A percentile compares a stretch with the other conserved stretches of the same genome.
These are phyloP conservation scores for Hypoxylon sp. DNA, from an alignment of 2,329 filamentous ascomycete genomes.

Conservation along the genomic window DNA sequence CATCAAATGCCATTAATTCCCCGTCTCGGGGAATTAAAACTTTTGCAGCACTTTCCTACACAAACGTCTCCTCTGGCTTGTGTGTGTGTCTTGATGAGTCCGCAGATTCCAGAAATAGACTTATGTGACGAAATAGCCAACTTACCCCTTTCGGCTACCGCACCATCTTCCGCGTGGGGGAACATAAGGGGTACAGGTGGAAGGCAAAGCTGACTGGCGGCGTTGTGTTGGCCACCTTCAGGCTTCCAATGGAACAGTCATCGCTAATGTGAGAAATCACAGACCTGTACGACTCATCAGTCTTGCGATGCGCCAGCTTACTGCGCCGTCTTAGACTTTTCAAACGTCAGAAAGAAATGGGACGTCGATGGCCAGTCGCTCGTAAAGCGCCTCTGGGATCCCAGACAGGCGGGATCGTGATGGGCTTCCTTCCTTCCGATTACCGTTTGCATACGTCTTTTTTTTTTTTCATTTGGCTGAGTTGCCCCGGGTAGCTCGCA, in stretches of 20 bases:
- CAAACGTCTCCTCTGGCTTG: slow-evolving; percentile 6
- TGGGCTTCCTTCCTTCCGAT: slow-evolving; percentile 22
- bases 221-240: slow-evolving; percentile 16
- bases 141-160: slow-evolving; percentile 39
- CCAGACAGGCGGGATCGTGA: slow-evolving; percentile 14
- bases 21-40: slow-evolving; percentile 19
- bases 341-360: slow-evolving; percentile 21
- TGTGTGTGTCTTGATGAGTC: slow-evolving; percentile 25
- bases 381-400: slow-evolving; percentile 14
- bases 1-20: slow-evolving; percentile 33
- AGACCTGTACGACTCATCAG: slow-evolving; percentile 24
- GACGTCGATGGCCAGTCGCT: slow-evolving; percentile 18
- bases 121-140: slow-evolving; percentile 27
- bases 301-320: slow-evolving; percentile 19
- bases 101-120: slow-evolving; percentile 40
- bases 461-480: slow-evolving; percentile 20
- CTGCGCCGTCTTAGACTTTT: slow-evolving; percentile 28
- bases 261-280: slow-evolving; percentile 25
- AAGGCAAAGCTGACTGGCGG: background rate
- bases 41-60: slow-evolving; percentile 5
- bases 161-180: slow-evolving; percentile 38
- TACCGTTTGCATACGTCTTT: background rate
- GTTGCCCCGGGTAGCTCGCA: slow-evolving; percentile 17
- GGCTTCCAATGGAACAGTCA: slow-evolving; percentile 18
- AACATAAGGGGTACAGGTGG: slow-evolving; percentile 8